These are phyloP conservation scores for Stenocarpella maydis DNA, from an alignment of 2,329 filamentous ascomycete species.

Conservation along the genomic window DNA sequence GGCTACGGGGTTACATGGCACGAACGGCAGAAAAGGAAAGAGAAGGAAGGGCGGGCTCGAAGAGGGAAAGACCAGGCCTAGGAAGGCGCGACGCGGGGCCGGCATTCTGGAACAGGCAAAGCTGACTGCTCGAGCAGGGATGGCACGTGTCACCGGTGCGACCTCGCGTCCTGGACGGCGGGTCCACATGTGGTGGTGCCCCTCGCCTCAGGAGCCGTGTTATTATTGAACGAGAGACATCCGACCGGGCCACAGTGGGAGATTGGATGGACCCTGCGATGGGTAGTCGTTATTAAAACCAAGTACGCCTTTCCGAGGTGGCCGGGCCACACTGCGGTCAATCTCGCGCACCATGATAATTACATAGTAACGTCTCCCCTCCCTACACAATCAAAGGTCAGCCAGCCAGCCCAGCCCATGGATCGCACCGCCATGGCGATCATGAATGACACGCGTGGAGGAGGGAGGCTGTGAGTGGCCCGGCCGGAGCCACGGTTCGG, in stretches of 20 bases:
- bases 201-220: slow-evolving; percentile 5
- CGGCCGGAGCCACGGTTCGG: no score
- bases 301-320: slow-evolving; percentile 1
- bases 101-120: slow-evolving; percentile 16
- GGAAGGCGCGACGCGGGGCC: background rate
- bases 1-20: background rate
- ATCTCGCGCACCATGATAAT: no score
- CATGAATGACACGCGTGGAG: no score
- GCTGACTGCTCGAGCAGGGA: slow-evolving; percentile 5
- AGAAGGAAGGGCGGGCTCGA: background rate
- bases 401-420: no score
- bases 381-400: background rate
- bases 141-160: slow-evolving; percentile 23
- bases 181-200: slow-evolving; percentile 7
- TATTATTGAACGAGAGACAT: slow-evolving; percentile 18
- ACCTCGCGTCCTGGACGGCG: slow-evolving; percentile 23
- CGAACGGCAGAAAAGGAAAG: background rate
- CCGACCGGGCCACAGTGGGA: slow-evolving; percentile 26
- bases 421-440: background rate
- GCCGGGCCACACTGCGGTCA: background rate
- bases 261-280: slow-evolving; percentile 22
- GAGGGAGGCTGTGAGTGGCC: no score
- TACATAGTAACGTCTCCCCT: no score
- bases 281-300: slow-evolving; percentile 26
- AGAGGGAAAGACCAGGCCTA: slow-evolving; percentile 5